Conservation (phyloP, 176 grass and related monocot genomes). For the Carex cristatella region DNA sequence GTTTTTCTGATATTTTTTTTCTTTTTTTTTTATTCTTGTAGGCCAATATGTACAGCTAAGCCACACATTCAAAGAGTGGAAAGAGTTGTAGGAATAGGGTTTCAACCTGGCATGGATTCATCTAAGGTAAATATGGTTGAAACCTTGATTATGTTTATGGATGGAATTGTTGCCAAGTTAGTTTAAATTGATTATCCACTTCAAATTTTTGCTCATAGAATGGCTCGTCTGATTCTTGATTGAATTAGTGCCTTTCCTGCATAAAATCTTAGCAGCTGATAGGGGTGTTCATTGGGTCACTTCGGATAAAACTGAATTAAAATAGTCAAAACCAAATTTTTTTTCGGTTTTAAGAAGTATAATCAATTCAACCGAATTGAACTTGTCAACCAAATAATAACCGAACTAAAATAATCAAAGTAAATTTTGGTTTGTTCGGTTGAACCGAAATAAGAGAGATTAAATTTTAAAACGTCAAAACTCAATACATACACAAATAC, state of each 20-base stretch:
- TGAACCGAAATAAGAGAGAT: too few relatives aligned
- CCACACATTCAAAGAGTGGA: slow-evolving; percentile 76
- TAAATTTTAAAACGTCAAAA: too few relatives aligned
- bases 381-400: too few relatives aligned
- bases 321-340: too few relatives aligned
- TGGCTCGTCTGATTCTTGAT: background rate
- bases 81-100: slow-evolving; percentile 85
- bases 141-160: background rate
- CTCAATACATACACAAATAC: too few relatives aligned
- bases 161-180: background rate
- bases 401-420: too few relatives aligned
- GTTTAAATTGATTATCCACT: slow-evolving; percentile 17
- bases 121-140: slow-evolving; percentile 49
- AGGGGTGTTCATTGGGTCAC: too few relatives aligned
- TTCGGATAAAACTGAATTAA: too few relatives aligned
- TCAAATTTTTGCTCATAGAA: slow-evolving; percentile 6
- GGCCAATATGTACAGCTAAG: slow-evolving; percentile 52
- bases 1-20: background rate
- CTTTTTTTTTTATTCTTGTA: slow-evolving; percentile 34
- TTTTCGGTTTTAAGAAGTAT: too few relatives aligned
- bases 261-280: background rate
- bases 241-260: background rate
- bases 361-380: too few relatives aligned
- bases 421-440: too few relatives aligned
- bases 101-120: slow-evolving; percentile 87